Conservation (phyloP, 1,284 basidiomycete genomes). For the Puccinia horiana region DNA sequence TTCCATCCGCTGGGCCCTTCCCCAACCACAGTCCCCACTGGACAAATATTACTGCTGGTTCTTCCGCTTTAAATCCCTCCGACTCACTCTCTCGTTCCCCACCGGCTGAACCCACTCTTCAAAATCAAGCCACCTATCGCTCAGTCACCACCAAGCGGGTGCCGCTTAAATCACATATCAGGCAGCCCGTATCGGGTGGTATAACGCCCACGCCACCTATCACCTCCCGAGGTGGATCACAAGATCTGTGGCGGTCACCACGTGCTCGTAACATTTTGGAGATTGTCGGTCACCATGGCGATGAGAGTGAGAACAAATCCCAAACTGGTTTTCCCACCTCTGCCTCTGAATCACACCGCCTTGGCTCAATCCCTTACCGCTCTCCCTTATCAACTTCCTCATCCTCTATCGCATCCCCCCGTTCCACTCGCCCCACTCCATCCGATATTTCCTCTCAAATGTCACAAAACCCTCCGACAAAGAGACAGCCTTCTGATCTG, state of each 20-base stretch:
- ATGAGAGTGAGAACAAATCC: neutral
- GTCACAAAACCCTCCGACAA: neutral
- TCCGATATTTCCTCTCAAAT: neutral
- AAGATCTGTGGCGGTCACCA: neutral
- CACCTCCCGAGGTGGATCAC: neutral
- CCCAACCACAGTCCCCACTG: neutral
- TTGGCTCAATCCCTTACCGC: neutral
- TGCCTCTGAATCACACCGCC: neutral
- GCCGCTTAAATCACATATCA: neutral
- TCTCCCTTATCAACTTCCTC: neutral
- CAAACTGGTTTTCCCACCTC: neutral
- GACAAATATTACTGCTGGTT: neutral
- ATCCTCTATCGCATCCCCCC: conserved; percentile 5
- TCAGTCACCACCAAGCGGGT: conserved; percentile 3
- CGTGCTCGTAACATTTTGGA: neutral
- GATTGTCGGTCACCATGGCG: neutral
- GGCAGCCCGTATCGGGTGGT: neutral
- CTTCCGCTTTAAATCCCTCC: neutral
- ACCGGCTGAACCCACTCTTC: neutral
- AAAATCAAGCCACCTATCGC: neutral
- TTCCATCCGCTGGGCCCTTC: neutral
- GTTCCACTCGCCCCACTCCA: neutral
- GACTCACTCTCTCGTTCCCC: neutral
- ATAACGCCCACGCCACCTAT: conserved; percentile 10
- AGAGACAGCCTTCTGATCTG: neutral